A percentile compares a stretch with the other conserved stretches of the same genome.
These are phyloP conservation scores for Neonectria faginata DNA, from an alignment of 2,329 filamentous ascomycete species.

Conservation along the genomic window DNA sequence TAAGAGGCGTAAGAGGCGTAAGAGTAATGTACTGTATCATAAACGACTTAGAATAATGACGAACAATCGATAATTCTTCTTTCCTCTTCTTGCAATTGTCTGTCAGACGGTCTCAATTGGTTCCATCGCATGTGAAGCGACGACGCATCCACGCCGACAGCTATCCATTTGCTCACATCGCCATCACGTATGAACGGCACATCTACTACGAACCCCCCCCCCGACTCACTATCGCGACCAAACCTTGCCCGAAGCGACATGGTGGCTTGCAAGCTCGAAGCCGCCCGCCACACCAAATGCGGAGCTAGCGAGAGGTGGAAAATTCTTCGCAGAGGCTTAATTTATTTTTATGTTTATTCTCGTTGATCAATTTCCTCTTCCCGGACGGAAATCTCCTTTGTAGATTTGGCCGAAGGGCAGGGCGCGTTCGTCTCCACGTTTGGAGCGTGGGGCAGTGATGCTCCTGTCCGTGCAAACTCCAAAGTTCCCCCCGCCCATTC, in stretches of 20 bases:
- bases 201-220: not conserved
- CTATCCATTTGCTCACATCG: not conserved
- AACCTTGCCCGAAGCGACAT: not conserved
- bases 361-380: not conserved
- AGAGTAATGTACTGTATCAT: slow-evolving; percentile 24
- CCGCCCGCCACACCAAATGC: not conserved
- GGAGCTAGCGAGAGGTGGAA: slow-evolving; percentile 15
- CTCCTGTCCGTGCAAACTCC: not conserved
- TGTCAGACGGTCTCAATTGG: not conserved
- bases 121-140: not conserved
- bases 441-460: not conserved
- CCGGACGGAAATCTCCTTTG: not conserved
- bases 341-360: slow-evolving; percentile 14
- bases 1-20: slow-evolving; percentile 14
- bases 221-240: not conserved
- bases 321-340: not conserved
- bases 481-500: not conserved
- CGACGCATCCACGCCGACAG: not conserved
- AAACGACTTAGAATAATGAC: slow-evolving; percentile 39
- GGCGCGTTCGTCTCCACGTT: not conserved
- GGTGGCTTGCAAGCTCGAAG: not conserved
- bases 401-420: not conserved
- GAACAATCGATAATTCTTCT: slow-evolving; percentile 19
- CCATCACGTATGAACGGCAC: not conserved
- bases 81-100: not conserved